Evolutionary conservation across 2,329 filamentous ascomycete genomes (phyloP), one percentile per base, ranked within the genome.

Genomic region (Microsporum audouinii): DNA sequence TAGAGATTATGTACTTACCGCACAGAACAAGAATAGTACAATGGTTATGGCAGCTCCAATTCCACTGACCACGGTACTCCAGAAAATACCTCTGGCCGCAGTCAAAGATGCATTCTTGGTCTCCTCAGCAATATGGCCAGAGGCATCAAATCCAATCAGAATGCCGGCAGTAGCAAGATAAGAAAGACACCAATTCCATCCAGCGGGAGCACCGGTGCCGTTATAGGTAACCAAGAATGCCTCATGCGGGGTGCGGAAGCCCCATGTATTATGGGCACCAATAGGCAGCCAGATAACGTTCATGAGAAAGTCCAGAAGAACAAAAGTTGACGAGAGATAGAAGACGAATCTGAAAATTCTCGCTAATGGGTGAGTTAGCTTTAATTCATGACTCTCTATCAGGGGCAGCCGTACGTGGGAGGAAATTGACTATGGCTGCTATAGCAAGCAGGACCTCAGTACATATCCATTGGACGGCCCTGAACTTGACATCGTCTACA

Each of bases 151-250:
- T 1, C 82, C 82, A 58, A 85, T 83, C 60, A 85, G 67, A 45
- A 84, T 79, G 45, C 82, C 82, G 5, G 82, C 82, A 1, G 82
- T 84, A 1, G 82, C 82, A 31, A 83, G 78, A 68, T 82, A 85
- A 2, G 80, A 83, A 2, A 85, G 75, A 71, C 82, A 84, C 82
- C 82, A 84, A 67, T 85, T 84, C 82, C 82, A 84, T 2, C 78
- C 82, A 1, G 77, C 73, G 0, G 82, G 80, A 0, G 79, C 79
- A 8, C 79, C 79, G 8, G 79, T 81, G 1, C 78, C 79, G 61
- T 85, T 85, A 67, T 83, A 83, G 0, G 82, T 84, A 10, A 80
- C 78, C 72, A 83, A 80, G 68, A 85, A 84, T 6, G 82, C 82
- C 62, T 83, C 82, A 39, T 82, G 74, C 0, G 82, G 75, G 1